A percentile compares a stretch with the other conserved stretches of the same genome.
Conservation (phyloP, 345 rosid genomes). For the Microthlaspi erraticum region DNA sequence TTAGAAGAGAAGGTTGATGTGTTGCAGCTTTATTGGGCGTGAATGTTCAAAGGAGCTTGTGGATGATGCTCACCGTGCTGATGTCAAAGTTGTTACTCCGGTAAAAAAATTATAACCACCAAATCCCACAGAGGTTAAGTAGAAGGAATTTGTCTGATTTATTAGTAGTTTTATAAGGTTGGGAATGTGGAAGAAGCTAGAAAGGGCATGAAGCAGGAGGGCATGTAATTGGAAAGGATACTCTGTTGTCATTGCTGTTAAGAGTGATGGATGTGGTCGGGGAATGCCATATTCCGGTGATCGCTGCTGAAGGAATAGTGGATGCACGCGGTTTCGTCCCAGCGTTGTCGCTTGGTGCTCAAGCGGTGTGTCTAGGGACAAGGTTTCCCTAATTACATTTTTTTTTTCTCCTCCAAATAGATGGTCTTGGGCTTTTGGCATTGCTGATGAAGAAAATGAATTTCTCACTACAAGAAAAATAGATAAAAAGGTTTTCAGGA, state of each 20-base stretch:
- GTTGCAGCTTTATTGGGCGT: constrained; percentile 89
- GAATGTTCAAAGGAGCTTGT: constrained; percentile 72
- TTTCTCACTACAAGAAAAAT: constrained; percentile 62
- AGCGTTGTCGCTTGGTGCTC: constrained; percentile 89
- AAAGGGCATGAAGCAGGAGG: constrained; percentile 91
- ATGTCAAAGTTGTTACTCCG: constrained; percentile 80
- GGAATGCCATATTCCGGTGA: constrained; percentile 67
- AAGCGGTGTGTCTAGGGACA: constrained; percentile 85
- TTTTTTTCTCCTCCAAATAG: background rate
- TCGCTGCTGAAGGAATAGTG: constrained; percentile 82
- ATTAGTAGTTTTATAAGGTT: constrained; percentile 47
- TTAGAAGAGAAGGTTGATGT: constrained; percentile 76
- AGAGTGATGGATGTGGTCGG: constrained; percentile 74
- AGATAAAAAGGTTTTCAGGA: constrained; percentile 69
- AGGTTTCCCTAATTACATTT: constrained; percentile 76
- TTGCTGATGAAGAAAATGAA: background rate
- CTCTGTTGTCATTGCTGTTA: constrained; percentile 71
- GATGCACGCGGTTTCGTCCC: constrained; percentile 90
- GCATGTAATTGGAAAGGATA: constrained; percentile 85
- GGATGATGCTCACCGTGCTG: constrained; percentile 60
- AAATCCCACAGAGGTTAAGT: no score
- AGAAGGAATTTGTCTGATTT: constrained; percentile 9
- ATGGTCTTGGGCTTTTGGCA: background rate
- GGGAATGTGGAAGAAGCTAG: constrained; percentile 74
- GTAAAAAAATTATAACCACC: constrained; percentile 48